A percentile compares a stretch with the other conserved stretches of the same genome.
Conservation (phyloP, 768 basidiomycete species). For the Hebeloma cylindrosporum region DNA sequence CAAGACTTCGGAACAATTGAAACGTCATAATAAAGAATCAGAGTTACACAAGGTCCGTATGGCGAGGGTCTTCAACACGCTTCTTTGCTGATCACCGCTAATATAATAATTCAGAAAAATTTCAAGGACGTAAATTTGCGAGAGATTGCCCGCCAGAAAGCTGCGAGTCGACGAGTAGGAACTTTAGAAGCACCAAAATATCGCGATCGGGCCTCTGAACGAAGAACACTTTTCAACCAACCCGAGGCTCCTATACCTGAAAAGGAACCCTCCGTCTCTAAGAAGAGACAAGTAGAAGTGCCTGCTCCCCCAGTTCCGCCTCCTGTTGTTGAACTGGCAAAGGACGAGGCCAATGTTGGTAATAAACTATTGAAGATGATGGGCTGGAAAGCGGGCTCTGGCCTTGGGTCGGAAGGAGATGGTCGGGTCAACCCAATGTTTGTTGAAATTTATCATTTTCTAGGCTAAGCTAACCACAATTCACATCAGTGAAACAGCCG, state of each 20-base stretch:
- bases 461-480: conserved; percentile 5
- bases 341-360: conserved; percentile 86
- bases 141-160: conserved; percentile 73
- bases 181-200: conserved; percentile 71
- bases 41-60: conserved; percentile 92
- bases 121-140: conserved; percentile 69
- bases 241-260: conserved; percentile 78
- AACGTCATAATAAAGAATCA: conserved; percentile 90
- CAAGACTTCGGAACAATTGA: conserved; percentile 82
- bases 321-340: conserved; percentile 59
- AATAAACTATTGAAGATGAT: conserved; percentile 95
- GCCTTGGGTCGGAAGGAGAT: conserved; percentile 78
- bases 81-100: conserved; percentile 8
- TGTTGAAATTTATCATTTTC: conserved; percentile 26
- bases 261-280: conserved; percentile 32
- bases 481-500: conserved; percentile 64
- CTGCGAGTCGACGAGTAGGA: conserved; percentile 41
- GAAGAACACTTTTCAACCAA: conserved; percentile 88
- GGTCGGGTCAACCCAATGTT: conserved; percentile 89
- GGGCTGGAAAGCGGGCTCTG: conserved; percentile 94
- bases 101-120: conserved; percentile 70
- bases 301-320: conserved; percentile 64
- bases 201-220: conserved; percentile 91
- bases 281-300: conserved; percentile 50
- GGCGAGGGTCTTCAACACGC: too few species aligned